phyloP scores from a whole-genome alignment of 2,329 filamentous ascomycete genomes.

The Geosmithia morbida region DNA sequence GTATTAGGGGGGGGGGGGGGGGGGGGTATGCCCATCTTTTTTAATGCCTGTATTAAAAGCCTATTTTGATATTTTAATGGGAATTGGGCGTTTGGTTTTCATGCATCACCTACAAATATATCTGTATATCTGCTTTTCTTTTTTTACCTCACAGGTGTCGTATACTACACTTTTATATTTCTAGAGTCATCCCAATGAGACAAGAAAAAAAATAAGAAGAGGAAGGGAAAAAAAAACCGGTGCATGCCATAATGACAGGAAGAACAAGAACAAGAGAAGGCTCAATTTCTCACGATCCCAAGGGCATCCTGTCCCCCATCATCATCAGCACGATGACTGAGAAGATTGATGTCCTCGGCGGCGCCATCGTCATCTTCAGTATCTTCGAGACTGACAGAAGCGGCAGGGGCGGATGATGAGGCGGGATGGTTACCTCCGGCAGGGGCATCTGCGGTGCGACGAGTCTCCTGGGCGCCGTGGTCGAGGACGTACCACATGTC shows the following conservation, averaged over 20 bases:
- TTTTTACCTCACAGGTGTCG: not conserved
- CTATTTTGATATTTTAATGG: not conserved
- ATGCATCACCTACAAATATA: not conserved
- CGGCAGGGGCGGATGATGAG: no score
- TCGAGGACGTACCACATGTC: constrained; percentile 92
- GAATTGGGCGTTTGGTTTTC: not conserved
- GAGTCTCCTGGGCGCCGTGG: constrained; percentile 48
- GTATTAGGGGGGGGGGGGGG: constrained; percentile 42
- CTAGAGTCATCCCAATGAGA: not conserved
- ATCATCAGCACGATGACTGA: constrained; percentile 2
- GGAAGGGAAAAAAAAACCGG: not conserved
- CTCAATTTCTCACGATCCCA: not conserved
- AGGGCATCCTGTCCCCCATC: constrained; percentile 10
- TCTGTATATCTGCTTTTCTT: no score
- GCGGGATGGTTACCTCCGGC: not conserved
- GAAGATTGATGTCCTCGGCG: constrained; percentile 2
- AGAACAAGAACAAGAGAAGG: not conserved
- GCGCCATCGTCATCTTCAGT: not conserved
- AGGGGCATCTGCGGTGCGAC: constrained; percentile 19
- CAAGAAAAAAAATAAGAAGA: not conserved
- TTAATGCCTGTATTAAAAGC: not conserved
- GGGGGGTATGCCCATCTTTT: not conserved
- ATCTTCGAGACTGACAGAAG: not conserved
- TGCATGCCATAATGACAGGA: not conserved
- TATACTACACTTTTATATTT: not conserved